Evolutionary conservation across 306 rosid species (phyloP).

Genomic region (Herpetospermum pedunculosum): DNA sequence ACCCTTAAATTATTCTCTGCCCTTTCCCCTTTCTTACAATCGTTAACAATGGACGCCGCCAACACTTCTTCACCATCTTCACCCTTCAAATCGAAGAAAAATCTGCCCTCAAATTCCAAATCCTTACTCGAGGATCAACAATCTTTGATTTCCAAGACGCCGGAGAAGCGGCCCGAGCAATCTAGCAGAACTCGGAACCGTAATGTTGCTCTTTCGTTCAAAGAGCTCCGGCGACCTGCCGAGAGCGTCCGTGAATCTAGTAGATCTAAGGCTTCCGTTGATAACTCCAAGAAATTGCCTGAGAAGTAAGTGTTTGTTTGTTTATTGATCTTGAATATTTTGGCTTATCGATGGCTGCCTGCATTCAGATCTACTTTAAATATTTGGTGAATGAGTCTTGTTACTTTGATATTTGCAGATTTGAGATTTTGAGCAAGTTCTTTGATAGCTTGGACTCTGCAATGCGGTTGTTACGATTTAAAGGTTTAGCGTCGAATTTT

Average conservation of each 20-base stretch:
- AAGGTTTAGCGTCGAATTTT: slow-evolving; percentile 31
- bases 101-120: slow-evolving; percentile 13
- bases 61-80: no score
- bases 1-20: no score
- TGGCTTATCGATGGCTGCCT: background rate
- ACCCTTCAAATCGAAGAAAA: slow-evolving; percentile 31
- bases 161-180: slow-evolving; percentile 36
- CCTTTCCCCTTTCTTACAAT: no score
- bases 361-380: background rate
- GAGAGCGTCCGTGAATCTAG: no score
- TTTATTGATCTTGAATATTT: background rate
- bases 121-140: slow-evolving; percentile 11
- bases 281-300: slow-evolving; percentile 23
- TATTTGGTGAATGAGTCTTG: background rate
- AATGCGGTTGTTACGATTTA: slow-evolving; percentile 35
- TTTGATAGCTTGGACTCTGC: slow-evolving; percentile 49
- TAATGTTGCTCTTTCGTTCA: slow-evolving; percentile 31
- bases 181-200: slow-evolving; percentile 31
- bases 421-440: slow-evolving; percentile 34
- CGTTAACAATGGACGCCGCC: slow-evolving; percentile 26
- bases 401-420: slow-evolving; percentile 26
- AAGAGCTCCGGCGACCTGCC: slow-evolving; percentile 35
- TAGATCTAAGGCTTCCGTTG: slow-evolving; percentile 6
- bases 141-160: slow-evolving; percentile 36
- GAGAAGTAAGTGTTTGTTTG: slow-evolving; percentile 29